Evolutionary conservation across 2,329 filamentous ascomycete species (phyloP).

Genomic region (Simplicillium sp.): DNA sequence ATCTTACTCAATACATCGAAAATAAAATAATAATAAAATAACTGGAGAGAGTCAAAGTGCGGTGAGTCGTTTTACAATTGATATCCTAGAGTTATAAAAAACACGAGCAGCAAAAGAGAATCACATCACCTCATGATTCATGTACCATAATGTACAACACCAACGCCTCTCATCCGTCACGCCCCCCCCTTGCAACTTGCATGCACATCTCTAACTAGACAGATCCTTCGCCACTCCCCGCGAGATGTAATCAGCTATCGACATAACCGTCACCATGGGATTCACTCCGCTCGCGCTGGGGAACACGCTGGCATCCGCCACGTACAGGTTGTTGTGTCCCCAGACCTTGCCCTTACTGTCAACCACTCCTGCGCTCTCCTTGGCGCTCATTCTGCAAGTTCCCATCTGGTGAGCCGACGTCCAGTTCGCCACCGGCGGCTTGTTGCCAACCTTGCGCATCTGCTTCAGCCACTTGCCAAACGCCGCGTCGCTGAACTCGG

Average conservation of each 20-base stretch:
- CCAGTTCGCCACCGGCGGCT: constrained; percentile 43
- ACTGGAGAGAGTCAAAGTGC: too few relatives aligned
- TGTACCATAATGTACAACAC: not conserved
- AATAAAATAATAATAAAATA: too few relatives aligned
- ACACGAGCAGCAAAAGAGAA: not conserved
- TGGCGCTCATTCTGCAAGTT: constrained; percentile 60
- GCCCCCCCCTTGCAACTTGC: not conserved
- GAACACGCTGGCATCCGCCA: constrained; percentile 68
- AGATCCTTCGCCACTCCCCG: constrained; percentile 41
- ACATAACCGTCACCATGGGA: constrained; percentile 73
- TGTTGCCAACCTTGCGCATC: constrained; percentile 37
- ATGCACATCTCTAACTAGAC: constrained; percentile 2
- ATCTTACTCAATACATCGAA: too few relatives aligned
- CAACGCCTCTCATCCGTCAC: not conserved
- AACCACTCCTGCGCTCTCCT: constrained; percentile 43
- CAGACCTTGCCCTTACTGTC: constrained; percentile 52
- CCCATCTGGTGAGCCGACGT: constrained; percentile 77
- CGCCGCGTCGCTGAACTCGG: constrained; percentile 44
- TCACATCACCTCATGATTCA: not conserved
- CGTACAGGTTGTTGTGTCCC: constrained; percentile 55
- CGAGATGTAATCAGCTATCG: constrained; percentile 56
- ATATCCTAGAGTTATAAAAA: not conserved
- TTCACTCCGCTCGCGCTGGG: constrained; percentile 72
- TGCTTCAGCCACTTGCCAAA: constrained; percentile 54
- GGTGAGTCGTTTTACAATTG: too few relatives aligned